phyloP scores from a whole-genome alignment of 179 eudicot genomes.

The Beta corolliflora region DNA sequence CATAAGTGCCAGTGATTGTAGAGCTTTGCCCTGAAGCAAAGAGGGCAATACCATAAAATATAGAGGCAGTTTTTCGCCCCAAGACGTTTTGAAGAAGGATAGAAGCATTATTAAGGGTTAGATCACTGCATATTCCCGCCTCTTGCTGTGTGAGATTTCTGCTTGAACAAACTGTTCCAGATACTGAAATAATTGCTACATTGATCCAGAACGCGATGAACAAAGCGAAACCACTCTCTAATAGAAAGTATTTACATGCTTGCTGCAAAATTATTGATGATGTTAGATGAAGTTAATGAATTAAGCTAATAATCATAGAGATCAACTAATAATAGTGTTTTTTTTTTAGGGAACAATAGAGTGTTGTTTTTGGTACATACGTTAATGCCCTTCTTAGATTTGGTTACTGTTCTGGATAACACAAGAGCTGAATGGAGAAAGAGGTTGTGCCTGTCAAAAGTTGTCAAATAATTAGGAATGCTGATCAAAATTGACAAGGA shows the following conservation, averaged over 20 bases:
- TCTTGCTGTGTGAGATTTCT: conserved; percentile 34
- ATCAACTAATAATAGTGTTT: neutral
- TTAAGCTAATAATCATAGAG: neutral
- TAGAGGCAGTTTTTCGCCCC: conserved; percentile 61
- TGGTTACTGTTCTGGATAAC: conserved; percentile 67
- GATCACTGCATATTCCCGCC: conserved; percentile 49
- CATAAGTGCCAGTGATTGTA: conserved; percentile 92
- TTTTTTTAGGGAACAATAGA: too few species aligned
- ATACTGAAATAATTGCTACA: conserved; percentile 68
- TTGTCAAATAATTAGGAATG: too few species aligned
- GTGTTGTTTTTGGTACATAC: conserved; percentile 30
- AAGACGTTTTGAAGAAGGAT: conserved; percentile 82
- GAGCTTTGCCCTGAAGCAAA: conserved; percentile 97
- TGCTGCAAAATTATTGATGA: conserved; percentile 48
- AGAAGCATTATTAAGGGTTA: conserved; percentile 76
- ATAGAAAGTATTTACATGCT: conserved; percentile 79
- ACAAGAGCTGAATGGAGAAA: conserved; percentile 90
- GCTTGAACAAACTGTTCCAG: conserved; percentile 68
- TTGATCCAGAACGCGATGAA: conserved; percentile 81
- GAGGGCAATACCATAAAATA: conserved; percentile 69
- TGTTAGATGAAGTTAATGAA: too few species aligned
- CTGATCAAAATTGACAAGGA: too few species aligned
- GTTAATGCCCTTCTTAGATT: conserved; percentile 58
- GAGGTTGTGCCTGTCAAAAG: conserved; percentile 67
- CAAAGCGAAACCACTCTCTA: conserved; percentile 87